Evolutionary conservation across 2,329 filamentous ascomycete genomes (phyloP).

Genomic region (Colletotrichum truncatum): DNA sequence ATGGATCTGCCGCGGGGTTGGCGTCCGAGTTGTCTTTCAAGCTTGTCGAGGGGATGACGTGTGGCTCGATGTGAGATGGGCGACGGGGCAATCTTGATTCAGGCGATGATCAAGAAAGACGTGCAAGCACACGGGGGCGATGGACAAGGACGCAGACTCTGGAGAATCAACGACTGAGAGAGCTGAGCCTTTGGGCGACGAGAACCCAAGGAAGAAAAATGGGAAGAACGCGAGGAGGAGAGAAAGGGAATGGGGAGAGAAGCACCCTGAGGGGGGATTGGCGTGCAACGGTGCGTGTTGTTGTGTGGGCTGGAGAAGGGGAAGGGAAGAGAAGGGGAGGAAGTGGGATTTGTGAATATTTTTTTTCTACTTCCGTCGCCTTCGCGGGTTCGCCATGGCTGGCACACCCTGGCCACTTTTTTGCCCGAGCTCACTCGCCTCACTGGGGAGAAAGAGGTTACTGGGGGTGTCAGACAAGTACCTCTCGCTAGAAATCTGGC

Average conservation of each 20-base stretch:
- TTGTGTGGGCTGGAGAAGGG: conserved; percentile 33
- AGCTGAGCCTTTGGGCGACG: conserved; percentile 34
- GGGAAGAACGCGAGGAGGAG: conserved; percentile 42
- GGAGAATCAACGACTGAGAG: conserved; percentile 30
- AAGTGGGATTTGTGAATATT: conserved; percentile 32
- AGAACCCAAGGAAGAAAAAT: conserved; percentile 43
- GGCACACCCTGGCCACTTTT: conserved; percentile 22
- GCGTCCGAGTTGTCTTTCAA: conserved; percentile 1
- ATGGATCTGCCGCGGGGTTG: background rate
- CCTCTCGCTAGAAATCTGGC: too few relatives aligned
- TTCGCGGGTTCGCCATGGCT: conserved; percentile 26
- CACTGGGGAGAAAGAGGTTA: background rate
- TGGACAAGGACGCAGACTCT: conserved; percentile 11
- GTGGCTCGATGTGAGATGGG: conserved; percentile 20
- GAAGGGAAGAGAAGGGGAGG: conserved; percentile 27
- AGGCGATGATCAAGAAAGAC: conserved; percentile 25
- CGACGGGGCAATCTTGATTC: conserved; percentile 23
- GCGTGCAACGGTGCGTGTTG: conserved; percentile 52
- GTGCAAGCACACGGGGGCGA: conserved; percentile 2
- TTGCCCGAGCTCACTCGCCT: conserved; percentile 10
- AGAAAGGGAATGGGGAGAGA: conserved; percentile 39
- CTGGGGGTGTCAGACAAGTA: background rate
- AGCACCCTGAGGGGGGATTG: conserved; percentile 53
- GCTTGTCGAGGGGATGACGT: conserved; percentile 18
- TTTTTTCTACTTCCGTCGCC: conserved; percentile 24